Evolutionary conservation across 768 basidiomycete genomes (phyloP).

Genomic region (Amanita fuliginea): DNA sequence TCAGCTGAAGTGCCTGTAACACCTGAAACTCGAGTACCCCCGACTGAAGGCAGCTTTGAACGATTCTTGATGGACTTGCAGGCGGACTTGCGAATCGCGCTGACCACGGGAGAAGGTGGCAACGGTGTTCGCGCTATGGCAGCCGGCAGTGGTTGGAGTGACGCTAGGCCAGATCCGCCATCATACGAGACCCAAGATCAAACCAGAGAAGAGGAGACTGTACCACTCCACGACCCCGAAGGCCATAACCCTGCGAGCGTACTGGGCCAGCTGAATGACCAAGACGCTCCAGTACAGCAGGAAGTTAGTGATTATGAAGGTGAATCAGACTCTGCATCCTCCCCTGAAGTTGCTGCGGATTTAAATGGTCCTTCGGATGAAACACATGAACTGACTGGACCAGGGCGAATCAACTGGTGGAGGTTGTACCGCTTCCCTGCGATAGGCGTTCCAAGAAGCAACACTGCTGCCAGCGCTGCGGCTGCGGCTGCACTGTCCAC

Average conservation of each 20-base stretch:
- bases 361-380: slow-evolving; percentile 11
- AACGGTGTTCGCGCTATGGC: slow-evolving; percentile 6
- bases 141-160: slow-evolving; percentile 6
- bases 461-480: slow-evolving; percentile 18
- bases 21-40: slow-evolving; percentile 12
- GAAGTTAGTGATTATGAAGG: background rate
- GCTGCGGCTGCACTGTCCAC: slow-evolving; percentile 8
- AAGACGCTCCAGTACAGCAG: background rate
- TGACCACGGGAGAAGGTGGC: slow-evolving; percentile 28
- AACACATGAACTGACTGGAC: slow-evolving; percentile 19
- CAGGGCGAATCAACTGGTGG: slow-evolving; percentile 67
- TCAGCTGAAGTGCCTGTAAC: background rate
- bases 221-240: background rate
- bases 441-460: slow-evolving; percentile 23
- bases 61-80: slow-evolving; percentile 74
- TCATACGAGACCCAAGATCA: background rate
- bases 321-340: background rate
- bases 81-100: slow-evolving; percentile 52
- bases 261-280: background rate
- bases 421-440: slow-evolving; percentile 73
- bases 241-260: background rate
- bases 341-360: background rate
- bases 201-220: background rate
- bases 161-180: background rate
- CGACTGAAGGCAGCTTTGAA: slow-evolving; percentile 64